phyloP scores from a whole-genome alignment of 352 stramenopile species.

The Globisporangium takayamanum region DNA sequence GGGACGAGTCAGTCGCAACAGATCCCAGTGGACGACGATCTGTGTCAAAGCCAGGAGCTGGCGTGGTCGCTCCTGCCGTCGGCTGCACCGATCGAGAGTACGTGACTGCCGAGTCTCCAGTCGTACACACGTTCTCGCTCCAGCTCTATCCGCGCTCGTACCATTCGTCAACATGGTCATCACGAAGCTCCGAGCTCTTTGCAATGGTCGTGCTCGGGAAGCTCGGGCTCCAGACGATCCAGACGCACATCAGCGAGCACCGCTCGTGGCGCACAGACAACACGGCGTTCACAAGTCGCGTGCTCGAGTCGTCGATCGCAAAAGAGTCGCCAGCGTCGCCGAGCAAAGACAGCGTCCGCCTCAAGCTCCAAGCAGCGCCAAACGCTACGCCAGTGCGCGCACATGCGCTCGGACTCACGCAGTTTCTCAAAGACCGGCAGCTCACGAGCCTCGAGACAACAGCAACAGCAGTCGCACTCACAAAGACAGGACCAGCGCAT shows the following conservation, averaged over 20 bases:
- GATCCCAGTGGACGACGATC: too few relatives aligned
- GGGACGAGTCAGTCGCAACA: background rate
- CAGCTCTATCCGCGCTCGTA: constrained; percentile 19
- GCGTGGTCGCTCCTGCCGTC: background rate
- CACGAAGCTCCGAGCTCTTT: constrained; percentile 22
- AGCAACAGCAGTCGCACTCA: too few relatives aligned
- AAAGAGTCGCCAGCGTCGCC: constrained; percentile 2
- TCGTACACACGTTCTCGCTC: constrained; percentile 24
- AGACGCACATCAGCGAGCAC: constrained; percentile 20
- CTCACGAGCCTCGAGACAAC: background rate
- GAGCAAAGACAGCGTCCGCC: background rate
- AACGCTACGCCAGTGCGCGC: background rate
- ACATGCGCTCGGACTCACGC: constrained; percentile 1
- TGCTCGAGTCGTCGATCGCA: constrained; percentile 12
- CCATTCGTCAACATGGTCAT: background rate
- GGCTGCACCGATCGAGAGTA: constrained; percentile 17
- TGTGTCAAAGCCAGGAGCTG: background rate
- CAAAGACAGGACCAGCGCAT: background rate
- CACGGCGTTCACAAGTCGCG: constrained; percentile 18
- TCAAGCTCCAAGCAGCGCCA: constrained; percentile 3
- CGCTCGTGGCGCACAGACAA: constrained; percentile 22
- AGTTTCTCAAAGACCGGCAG: constrained; percentile 12
- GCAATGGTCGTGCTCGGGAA: constrained; percentile 25
- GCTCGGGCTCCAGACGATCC: constrained; percentile 22
- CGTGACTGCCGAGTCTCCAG: constrained; percentile 31